Evolutionary conservation across 2,329 filamentous ascomycete genomes (phyloP), one percentile per base, ranked within the genome.

Genomic region (Aspergillus luchuensis): DNA sequence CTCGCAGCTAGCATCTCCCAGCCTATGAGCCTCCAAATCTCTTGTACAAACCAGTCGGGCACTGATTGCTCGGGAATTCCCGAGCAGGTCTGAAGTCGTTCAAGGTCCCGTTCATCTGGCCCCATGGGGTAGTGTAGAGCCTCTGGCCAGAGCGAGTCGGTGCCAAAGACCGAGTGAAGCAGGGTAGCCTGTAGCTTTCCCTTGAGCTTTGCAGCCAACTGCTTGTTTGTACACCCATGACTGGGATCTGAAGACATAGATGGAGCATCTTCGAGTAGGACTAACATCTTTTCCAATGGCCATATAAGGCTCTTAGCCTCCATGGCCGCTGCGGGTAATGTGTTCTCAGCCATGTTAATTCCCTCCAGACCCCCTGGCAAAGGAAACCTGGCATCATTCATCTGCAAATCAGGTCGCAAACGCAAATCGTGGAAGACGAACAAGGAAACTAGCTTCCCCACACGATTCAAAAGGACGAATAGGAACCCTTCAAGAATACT

Each of bases 1-100:
- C 49, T 43, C 3, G 47, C 61, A 55, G 36, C 61, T 49, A 78
- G 43, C 55, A 76, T 60, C 53, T 87, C 83, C 85, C 85, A 87
- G 0, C 85, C 85, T 6, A 87, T 67, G 56, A 87, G 67, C 56
- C 77, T 72, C 85, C 85, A 88, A 2, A 87, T 71, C 64, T 86
- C 81, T 58, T 79, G 78, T 56, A 80, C 78, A 65, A 85, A 87
- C 82, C 84, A 86, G 15, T 84, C 80, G 3, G 78, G 67, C 4
- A 80, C 75, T 8, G 80, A 71, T 15, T 73, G 67, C 28, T 80
- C 74, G 1, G 65, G 41, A 23, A 43, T 21, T 6, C 60, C 45
- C 8, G 56, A 51, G 23, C 8, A 23, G 3, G 39, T 30, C 13
- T 28, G 51, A 28, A 67, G n/a, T 15, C 58, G 61, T 13, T 63